A percentile compares a stretch with the other conserved stretches of the same genome.
Conservation (phyloP, 2,329 filamentous ascomycete species). For the Rhytidhysteron rufulum region DNA sequence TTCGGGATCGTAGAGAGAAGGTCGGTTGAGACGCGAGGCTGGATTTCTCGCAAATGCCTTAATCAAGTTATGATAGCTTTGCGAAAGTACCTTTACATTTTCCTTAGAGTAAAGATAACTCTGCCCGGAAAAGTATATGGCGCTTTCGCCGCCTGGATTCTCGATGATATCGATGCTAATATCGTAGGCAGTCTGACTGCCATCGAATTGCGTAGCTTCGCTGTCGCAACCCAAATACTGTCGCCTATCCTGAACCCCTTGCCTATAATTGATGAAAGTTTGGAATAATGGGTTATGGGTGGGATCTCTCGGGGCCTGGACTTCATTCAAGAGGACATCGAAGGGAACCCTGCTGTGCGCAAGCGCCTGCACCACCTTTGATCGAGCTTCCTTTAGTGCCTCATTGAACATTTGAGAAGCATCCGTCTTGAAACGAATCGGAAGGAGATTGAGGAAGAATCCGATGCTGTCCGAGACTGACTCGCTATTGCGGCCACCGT, state of each 20-base stretch:
- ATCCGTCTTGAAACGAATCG: neutral
- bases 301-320: slow-evolving; percentile 39
- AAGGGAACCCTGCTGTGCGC: neutral
- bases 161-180: slow-evolving; percentile 5
- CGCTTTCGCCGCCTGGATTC: neutral
- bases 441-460: neutral
- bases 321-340: slow-evolving; percentile 14
- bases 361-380: neutral
- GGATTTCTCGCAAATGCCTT: too few species aligned
- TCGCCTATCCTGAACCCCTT: neutral
- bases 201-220: neutral
- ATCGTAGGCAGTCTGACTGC: slow-evolving; percentile 1
- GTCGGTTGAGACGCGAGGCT: too few species aligned
- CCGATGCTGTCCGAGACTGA: neutral
- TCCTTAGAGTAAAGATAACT: slow-evolving; percentile 5
- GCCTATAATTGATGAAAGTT: slow-evolving; percentile 44
- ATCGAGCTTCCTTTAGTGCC: neutral
- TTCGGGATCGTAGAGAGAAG: too few species aligned
- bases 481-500: neutral
- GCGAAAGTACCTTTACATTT: slow-evolving; percentile 2
- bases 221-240: neutral
- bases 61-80: too few species aligned
- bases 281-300: slow-evolving; percentile 49
- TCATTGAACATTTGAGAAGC: neutral
- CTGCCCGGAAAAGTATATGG: slow-evolving; percentile 4